A percentile compares a stretch with the other conserved stretches of the same genome.
These are phyloP conservation scores for Cnidoscolus chayamansa DNA, from an alignment of 441 rosid genomes.

Conservation along the genomic window DNA sequence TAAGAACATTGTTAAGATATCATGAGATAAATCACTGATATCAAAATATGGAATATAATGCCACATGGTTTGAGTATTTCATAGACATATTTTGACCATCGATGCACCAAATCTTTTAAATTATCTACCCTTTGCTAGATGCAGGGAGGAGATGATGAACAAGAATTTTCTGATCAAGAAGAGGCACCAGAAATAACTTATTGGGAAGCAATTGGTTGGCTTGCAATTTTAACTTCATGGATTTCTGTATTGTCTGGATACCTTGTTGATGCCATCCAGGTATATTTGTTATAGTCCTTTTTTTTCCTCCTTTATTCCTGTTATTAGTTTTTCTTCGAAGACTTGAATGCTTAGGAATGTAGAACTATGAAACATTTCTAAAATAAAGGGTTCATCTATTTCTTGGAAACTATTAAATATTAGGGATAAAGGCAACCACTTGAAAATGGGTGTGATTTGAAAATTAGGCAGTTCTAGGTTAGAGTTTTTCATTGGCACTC, in stretches of 20 bases:
- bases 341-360: no score
- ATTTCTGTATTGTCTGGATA: slow-evolving; percentile 75
- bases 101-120: background rate
- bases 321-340: no score
- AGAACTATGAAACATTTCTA: no score
- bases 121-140: background rate
- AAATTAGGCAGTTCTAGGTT: no score
- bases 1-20: background rate
- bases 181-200: slow-evolving; percentile 72
- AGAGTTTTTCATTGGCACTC: no score
- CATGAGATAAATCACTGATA: background rate
- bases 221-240: slow-evolving; percentile 72
- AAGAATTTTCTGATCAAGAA: slow-evolving; percentile 39
- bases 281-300: background rate
- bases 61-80: background rate
- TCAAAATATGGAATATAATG: background rate
- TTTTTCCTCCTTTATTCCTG: background rate
- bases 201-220: slow-evolving; percentile 80
- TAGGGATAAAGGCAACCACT: no score
- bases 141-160: slow-evolving; percentile 52
- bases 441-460: no score
- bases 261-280: slow-evolving; percentile 84
- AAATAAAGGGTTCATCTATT: no score
- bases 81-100: background rate
- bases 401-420: no score